phyloP scores from a whole-genome alignment of 139 green algal species.

The Picochlorum sp. region DNA sequence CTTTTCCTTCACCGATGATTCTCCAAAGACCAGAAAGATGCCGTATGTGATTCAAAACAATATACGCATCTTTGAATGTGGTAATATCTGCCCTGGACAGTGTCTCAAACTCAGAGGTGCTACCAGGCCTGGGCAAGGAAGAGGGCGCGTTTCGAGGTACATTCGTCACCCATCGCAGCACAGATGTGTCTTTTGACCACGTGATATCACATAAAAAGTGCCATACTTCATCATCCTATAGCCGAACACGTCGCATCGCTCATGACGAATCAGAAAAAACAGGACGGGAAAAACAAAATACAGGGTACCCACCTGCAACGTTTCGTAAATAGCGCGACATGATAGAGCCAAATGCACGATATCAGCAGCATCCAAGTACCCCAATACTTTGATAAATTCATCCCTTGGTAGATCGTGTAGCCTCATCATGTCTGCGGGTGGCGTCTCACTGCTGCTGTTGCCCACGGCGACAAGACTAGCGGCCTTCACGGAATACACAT shows the following conservation, averaged over 20 bases:
- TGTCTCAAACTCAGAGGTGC: too few relatives aligned
- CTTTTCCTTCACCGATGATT: constrained; percentile 21
- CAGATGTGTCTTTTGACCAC: constrained; percentile 15
- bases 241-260: neutral
- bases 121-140: neutral
- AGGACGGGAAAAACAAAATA: neutral
- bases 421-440: neutral
- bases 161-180: constrained; percentile 9
- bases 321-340: neutral
- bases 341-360: neutral
- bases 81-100: too few relatives aligned
- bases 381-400: constrained; percentile 4
- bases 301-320: constrained; percentile 1
- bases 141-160: neutral
- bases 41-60: constrained; percentile 10
- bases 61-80: constrained; percentile 14
- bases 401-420: constrained; percentile 13
- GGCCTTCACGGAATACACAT: too few relatives aligned
- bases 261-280: neutral
- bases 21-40: constrained; percentile 19
- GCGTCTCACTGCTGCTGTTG: too few relatives aligned
- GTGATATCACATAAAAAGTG: constrained; percentile 7
- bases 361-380: constrained; percentile 8
- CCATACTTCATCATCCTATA: constrained; percentile 25
- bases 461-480: too few relatives aligned